Conservation (phyloP, 768 basidiomycete species). For the Leucosporidium creatinivorum region DNA sequence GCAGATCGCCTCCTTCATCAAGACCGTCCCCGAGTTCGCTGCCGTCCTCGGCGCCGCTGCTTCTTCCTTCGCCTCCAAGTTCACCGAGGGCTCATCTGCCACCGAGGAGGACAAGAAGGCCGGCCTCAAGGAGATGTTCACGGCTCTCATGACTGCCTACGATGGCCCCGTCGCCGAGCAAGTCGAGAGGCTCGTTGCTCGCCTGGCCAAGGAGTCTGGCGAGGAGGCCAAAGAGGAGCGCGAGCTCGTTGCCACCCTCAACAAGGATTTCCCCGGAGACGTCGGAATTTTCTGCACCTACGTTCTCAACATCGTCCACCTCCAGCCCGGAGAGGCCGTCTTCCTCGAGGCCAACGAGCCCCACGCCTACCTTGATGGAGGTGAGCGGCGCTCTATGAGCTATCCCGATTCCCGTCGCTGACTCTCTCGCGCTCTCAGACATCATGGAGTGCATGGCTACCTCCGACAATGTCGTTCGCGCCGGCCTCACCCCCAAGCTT, state of each 20-base stretch:
- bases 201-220: conserved; percentile 51
- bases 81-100: conserved; percentile 47
- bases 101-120: conserved; percentile 40
- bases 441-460: conserved; percentile 99
- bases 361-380: conserved; percentile 90
- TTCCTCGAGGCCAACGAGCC: conserved; percentile 95
- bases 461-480: conserved; percentile 97
- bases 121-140: conserved; percentile 64
- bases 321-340: conserved; percentile 79
- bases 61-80: conserved; percentile 52
- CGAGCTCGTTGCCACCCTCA: conserved; percentile 51
- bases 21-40: conserved; percentile 65
- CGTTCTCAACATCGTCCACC: conserved; percentile 72
- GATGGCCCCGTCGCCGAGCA: conserved; percentile 49
- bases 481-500: conserved; percentile 92
- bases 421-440: conserved; percentile 49
- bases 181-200: conserved; percentile 53
- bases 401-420: neutral
- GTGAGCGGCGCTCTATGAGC: conserved; percentile 45
- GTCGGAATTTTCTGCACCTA: conserved; percentile 89
- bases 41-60: conserved; percentile 50
- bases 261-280: conserved; percentile 76
- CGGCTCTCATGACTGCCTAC: conserved; percentile 75
- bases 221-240: conserved; percentile 49
- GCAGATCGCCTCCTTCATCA: conserved; percentile 61